These are phyloP conservation scores for Thinopyrum elongatum DNA, from an alignment of 176 grass and related monocot species.

Conservation along the genomic window DNA sequence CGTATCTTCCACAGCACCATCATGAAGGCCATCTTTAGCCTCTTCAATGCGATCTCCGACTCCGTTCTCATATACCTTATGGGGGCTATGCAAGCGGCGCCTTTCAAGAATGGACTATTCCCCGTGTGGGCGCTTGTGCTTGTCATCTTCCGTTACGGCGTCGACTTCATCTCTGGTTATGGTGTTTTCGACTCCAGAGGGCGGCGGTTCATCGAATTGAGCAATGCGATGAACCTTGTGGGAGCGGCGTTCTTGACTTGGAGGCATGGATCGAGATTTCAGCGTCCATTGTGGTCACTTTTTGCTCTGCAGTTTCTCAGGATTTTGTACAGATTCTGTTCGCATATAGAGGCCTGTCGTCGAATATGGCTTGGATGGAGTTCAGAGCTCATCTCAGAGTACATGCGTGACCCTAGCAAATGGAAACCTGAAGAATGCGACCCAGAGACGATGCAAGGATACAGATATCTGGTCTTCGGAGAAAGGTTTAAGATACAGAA, in stretches of 20 bases:
- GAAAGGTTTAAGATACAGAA: no score
- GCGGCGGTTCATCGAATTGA: no score
- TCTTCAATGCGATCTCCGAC: no score
- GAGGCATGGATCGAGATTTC: background rate
- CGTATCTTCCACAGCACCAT: no score
- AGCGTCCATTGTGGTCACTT: no score
- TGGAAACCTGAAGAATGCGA: background rate
- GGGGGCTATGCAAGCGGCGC: background rate
- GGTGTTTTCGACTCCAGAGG: no score
- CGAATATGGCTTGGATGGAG: background rate
- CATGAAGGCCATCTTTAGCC: no score
- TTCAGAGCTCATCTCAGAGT: background rate
- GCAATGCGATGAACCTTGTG: no score
- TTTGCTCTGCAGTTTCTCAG: no score
- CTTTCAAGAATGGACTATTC: background rate
- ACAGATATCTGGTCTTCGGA: slow-evolving; percentile 13
- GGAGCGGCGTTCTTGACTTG: background rate
- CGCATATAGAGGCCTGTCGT: no score
- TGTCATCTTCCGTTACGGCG: background rate
- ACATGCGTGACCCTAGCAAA: background rate
- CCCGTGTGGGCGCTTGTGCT: background rate
- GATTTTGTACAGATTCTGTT: background rate
- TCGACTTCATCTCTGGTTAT: no score
- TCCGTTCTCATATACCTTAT: no score
- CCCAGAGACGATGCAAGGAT: background rate